Evolutionary conservation across 2,329 filamentous ascomycete genomes (phyloP), one percentile per base, ranked within the genome.

Genomic region (Ophiostoma montium): DNA sequence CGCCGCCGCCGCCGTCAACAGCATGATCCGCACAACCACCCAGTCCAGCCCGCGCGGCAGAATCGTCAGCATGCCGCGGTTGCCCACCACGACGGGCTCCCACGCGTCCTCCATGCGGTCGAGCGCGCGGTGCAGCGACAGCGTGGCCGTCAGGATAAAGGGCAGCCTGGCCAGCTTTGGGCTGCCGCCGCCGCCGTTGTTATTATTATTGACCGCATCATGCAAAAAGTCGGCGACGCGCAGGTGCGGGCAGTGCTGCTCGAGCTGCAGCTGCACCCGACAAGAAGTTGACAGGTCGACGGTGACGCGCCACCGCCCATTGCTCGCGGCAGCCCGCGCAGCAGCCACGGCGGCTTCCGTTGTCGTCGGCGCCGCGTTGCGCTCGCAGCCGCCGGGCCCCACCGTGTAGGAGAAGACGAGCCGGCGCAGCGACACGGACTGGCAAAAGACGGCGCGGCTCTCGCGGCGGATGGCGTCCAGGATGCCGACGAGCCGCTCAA

Each of bases 401-500:
- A 42, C 54, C 47, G 68, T 69, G 61, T 92, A 94, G n/a, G 70
- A 75, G 61, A 92, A 87, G 3, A 74, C 67, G 6, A 92, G 72
- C 53, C 75, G 69, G 55, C 70, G 68, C 49, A 90, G 68, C 15
- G 75, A 78, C 49, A 82, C 70, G 36, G 72, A 67, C 55, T 80
- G 72, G 59, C 75, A 74, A 39, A 67, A 67, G 33, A 84, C 72
- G 47, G 72, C 69, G 15, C 69, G 70, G 43, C 69, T 67, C 55
- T 75, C 69, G 53, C 70, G 67, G 49, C 77, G 69, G 53, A 89
- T 74, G 1, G 81, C 78, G 41, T 79, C 74, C 23, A 87, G 69
- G 57, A 85, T 86, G 39, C 75, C 74, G 35, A 86, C 79, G 27
- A 92, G 70, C 18, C 82, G 76, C 57, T 84, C 78, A 50, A 92